A percentile compares a stretch with the other conserved stretches of the same genome.
phyloP scores from a whole-genome alignment of 352 stramenopile species.

The Albugo candida region DNA sequence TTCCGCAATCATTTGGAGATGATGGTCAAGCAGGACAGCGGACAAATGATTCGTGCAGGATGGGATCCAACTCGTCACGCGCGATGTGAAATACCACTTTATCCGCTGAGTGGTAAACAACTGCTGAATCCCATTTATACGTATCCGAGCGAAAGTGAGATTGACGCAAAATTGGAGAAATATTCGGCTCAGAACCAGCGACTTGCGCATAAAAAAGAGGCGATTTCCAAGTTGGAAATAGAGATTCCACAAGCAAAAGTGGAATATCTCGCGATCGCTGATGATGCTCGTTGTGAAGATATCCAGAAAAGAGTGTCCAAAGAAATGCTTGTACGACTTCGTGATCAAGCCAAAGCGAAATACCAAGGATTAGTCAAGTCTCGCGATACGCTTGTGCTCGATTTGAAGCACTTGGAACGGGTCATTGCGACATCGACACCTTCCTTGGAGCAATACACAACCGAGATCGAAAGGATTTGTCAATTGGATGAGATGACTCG shows the following conservation, averaged over 20 bases:
- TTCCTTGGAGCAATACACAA: constrained; percentile 39
- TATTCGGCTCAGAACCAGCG: constrained; percentile 37
- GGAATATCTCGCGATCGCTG: constrained; percentile 53
- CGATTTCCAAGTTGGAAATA: constrained; percentile 17
- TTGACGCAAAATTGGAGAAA: constrained; percentile 25
- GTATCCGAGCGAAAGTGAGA: constrained; percentile 47
- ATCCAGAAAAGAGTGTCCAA: constrained; percentile 42
- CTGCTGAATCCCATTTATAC: constrained; percentile 41
- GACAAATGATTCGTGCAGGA: constrained; percentile 33
- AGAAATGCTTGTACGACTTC: constrained; percentile 31
- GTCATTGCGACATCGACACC: constrained; percentile 23
- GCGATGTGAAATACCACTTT: constrained; percentile 27
- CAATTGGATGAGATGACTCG: constrained; percentile 18
- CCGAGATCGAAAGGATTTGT: constrained; percentile 29
- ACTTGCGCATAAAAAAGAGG: constrained; percentile 20
- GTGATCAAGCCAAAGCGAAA: constrained; percentile 39
- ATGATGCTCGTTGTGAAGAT: constrained; percentile 46
- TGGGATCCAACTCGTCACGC: constrained; percentile 28
- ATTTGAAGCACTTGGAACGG: constrained; percentile 25
- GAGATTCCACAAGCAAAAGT: constrained; percentile 46
- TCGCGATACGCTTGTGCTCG: constrained; percentile 21
- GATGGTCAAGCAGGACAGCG: constrained; percentile 30
- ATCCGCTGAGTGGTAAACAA: constrained; percentile 34
- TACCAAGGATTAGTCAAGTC: constrained; percentile 27
- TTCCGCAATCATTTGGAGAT: constrained; percentile 44